Conservation (phyloP, 805 yeast species). For the Spathaspora gorwiae region DNA sequence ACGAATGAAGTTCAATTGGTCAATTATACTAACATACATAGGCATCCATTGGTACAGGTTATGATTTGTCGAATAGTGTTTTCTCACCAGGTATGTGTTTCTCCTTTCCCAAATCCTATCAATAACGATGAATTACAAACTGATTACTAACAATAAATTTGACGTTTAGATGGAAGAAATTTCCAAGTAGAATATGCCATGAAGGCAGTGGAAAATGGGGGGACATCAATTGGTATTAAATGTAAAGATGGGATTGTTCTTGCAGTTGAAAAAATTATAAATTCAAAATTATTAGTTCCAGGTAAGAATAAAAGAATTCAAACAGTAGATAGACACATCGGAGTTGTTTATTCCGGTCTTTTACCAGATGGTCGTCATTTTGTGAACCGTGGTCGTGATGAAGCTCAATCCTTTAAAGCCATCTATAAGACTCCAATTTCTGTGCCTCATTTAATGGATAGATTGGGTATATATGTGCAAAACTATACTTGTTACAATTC, state of each 20-base stretch:
- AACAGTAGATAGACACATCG: slow-evolving; percentile 88
- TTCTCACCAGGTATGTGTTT: slow-evolving; percentile 64
- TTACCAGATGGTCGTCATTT: slow-evolving; percentile 96
- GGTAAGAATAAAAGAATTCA: slow-evolving; percentile 87
- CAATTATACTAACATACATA: slow-evolving; percentile 7
- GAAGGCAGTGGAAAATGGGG: slow-evolving; percentile 96
- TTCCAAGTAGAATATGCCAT: slow-evolving; percentile 98
- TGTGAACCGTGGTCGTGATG: slow-evolving; percentile 89
- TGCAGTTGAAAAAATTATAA: slow-evolving; percentile 91
- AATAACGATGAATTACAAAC: neutral
- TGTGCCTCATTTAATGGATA: slow-evolving; percentile 76
- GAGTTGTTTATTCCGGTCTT: slow-evolving; percentile 91
- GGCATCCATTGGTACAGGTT: slow-evolving; percentile 98
- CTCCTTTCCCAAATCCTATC: neutral
- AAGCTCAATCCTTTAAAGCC: slow-evolving; percentile 73
- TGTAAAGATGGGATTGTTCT: slow-evolving; percentile 92
- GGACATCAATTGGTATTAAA: slow-evolving; percentile 90
- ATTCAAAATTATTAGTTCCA: slow-evolving; percentile 84
- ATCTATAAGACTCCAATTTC: slow-evolving; percentile 74
- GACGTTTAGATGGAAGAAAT: slow-evolving; percentile 72
- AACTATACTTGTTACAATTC: slow-evolving; percentile 94
- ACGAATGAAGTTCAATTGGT: neutral
- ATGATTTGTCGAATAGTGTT: slow-evolving; percentile 95
- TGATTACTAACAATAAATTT: slow-evolving; percentile 25
- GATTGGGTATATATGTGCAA: slow-evolving; percentile 87